Conservation (phyloP, 768 basidiomycete species). For the Sporobolomyces roseus region DNA sequence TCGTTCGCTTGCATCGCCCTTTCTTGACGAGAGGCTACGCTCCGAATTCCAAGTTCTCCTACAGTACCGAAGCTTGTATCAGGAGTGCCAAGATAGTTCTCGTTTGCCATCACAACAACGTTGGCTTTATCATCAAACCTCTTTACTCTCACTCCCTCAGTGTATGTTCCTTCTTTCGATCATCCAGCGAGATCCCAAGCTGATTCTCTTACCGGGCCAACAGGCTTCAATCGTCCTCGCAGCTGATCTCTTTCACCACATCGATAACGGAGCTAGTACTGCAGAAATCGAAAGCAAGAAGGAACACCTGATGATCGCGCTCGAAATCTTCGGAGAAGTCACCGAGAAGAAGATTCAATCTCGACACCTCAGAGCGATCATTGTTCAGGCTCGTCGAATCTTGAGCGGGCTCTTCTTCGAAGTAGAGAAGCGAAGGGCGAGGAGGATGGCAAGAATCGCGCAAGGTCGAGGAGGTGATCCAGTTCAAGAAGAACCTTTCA, state of each 20-base stretch:
- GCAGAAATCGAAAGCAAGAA: constrained; percentile 26
- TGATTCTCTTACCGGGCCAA: not conserved
- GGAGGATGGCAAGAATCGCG: constrained; percentile 4
- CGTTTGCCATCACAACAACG: constrained; percentile 30
- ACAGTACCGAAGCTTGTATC: constrained; percentile 27
- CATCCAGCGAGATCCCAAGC: too few species aligned
- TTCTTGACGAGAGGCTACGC: constrained; percentile 35
- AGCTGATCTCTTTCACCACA: constrained; percentile 37
- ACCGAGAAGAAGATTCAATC: constrained; percentile 3
- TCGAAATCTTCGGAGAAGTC: constrained; percentile 23
- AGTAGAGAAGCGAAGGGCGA: constrained; percentile 19
- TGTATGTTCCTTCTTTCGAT: not conserved
- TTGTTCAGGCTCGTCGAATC: constrained; percentile 15
- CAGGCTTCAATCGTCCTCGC: constrained; percentile 32
- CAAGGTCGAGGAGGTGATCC: not conserved
- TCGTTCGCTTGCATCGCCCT: constrained; percentile 35
- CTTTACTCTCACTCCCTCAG: constrained; percentile 9
- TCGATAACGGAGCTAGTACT: constrained; percentile 10
- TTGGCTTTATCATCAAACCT: constrained; percentile 15
- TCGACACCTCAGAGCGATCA: constrained; percentile 4
- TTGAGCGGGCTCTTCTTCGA: constrained; percentile 31
- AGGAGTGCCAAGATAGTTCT: constrained; percentile 20
- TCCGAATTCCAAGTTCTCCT: constrained; percentile 5
- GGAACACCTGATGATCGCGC: constrained; percentile 9
- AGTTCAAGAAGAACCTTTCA: constrained; percentile 7